A percentile compares a stretch with the other conserved stretches of the same genome.
Evolutionary conservation across 768 basidiomycete genomes (phyloP).

Genomic region (Phanerochaete carnosa): DNA sequence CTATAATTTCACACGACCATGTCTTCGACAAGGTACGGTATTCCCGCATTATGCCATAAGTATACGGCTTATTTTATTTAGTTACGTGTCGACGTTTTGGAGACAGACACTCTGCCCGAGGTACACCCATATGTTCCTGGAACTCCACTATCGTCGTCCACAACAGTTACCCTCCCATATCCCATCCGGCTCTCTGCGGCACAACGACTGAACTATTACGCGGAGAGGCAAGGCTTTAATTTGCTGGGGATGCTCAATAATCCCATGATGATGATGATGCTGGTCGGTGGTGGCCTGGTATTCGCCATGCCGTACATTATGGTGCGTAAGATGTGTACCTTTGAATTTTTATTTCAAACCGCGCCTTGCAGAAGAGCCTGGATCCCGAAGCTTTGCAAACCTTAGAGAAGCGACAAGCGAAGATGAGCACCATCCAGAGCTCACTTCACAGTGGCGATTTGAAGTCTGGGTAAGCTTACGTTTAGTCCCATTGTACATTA

Average conservation of each 20-base stretch:
- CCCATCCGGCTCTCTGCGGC: constrained; percentile 57
- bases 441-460: constrained; percentile 58
- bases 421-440: constrained; percentile 50
- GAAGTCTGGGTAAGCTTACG: constrained; percentile 47
- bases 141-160: constrained; percentile 61
- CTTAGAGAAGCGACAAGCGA: constrained; percentile 58
- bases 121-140: constrained; percentile 64
- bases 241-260: constrained; percentile 72
- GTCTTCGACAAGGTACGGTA: constrained; percentile 63
- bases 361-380: constrained; percentile 58
- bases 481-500: background rate
- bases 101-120: constrained; percentile 42
- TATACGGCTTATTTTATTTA: constrained; percentile 24
- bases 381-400: constrained; percentile 69
- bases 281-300: constrained; percentile 61
- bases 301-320: constrained; percentile 74
- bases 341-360: constrained; percentile 1
- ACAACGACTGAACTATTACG: constrained; percentile 59
- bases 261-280: constrained; percentile 84
- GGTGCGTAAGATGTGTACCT: constrained; percentile 35
- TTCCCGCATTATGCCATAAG: background rate
- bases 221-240: constrained; percentile 71
- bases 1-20: constrained; percentile 63
- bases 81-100: constrained; percentile 66
- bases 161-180: constrained; percentile 53